Percentiles rank a stretch among this genome's conserved stretches.
These are phyloP conservation scores for Ustilago crameri DNA, from an alignment of 1,284 basidiomycete species.

Conservation along the genomic window DNA sequence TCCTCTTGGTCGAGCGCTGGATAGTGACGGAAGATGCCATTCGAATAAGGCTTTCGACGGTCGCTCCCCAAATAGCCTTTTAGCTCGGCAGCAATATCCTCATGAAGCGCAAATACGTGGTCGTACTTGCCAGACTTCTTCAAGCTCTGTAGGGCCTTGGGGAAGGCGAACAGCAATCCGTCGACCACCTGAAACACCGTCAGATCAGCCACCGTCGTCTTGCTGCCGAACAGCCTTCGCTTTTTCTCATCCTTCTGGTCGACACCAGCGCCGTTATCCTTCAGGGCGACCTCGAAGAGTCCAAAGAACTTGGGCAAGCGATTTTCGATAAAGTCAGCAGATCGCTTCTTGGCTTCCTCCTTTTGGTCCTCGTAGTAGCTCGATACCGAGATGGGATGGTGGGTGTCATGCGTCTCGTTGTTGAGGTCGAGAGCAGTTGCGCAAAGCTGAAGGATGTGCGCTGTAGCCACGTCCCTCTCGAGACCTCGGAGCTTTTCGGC, in stretches of 20 bases:
- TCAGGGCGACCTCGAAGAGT: slow-evolving; percentile 69
- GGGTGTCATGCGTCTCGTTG: slow-evolving; percentile 70
- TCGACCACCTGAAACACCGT: slow-evolving; percentile 70
- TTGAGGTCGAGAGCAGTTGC: slow-evolving; percentile 71
- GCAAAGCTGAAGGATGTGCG: slow-evolving; percentile 70
- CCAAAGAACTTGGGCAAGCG: slow-evolving; percentile 72
- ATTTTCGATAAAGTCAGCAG: slow-evolving; percentile 69
- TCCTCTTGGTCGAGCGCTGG: slow-evolving; percentile 70
- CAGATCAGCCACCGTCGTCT: slow-evolving; percentile 72
- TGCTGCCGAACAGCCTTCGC: slow-evolving; percentile 69
- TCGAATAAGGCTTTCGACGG: slow-evolving; percentile 69
- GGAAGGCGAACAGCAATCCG: slow-evolving; percentile 72
- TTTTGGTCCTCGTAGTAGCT: slow-evolving; percentile 72
- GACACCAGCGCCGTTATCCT: slow-evolving; percentile 5
- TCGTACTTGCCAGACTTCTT: slow-evolving; percentile 63
- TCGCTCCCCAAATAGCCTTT: slow-evolving; percentile 71
- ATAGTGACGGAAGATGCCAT: slow-evolving; percentile 72
- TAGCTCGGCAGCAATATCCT: slow-evolving; percentile 66
- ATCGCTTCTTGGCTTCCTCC: slow-evolving; percentile 65
- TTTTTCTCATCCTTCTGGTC: slow-evolving; percentile 52
- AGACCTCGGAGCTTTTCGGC: slow-evolving; percentile 21
- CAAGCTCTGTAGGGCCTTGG: slow-evolving; percentile 68
- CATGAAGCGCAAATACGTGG: slow-evolving; percentile 53
- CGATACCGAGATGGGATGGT: slow-evolving; percentile 42
- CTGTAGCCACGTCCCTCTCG: slow-evolving; percentile 34